These are phyloP conservation scores for Eutypa lata DNA, from an alignment of 2,329 filamentous ascomycete species.

Conservation along the genomic window DNA sequence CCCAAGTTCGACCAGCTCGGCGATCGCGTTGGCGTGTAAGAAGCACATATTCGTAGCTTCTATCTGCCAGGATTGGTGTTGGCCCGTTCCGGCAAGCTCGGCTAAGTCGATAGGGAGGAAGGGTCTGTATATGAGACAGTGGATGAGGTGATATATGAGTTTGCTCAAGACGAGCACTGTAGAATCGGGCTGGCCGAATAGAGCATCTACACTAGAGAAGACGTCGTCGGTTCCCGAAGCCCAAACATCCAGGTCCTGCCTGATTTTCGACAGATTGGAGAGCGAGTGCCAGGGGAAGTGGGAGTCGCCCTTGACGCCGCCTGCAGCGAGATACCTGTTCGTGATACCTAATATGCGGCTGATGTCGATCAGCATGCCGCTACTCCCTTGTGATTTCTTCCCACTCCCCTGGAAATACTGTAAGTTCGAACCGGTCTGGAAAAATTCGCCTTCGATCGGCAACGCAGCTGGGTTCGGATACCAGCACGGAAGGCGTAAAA, in stretches of 20 bases:
- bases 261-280: conserved; percentile 81
- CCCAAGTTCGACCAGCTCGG: conserved; percentile 76
- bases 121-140: conserved; percentile 82
- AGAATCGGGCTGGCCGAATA: conserved; percentile 77
- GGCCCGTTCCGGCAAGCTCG: conserved; percentile 74
- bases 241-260: conserved; percentile 82
- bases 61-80: conserved; percentile 91
- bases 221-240: conserved; percentile 76
- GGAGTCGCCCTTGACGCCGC: conserved; percentile 83
- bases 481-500: conserved; percentile 74
- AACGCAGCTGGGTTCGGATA: conserved; percentile 58
- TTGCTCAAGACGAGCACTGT: conserved; percentile 80
- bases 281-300: conserved; percentile 89
- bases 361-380: conserved; percentile 81
- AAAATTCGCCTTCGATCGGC: conserved; percentile 73
- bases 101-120: conserved; percentile 82
- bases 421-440: conserved; percentile 74
- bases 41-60: conserved; percentile 86
- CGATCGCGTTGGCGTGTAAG: conserved; percentile 82
- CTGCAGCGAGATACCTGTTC: conserved; percentile 78
- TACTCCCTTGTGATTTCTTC: conserved; percentile 71
- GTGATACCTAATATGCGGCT: conserved; percentile 78
- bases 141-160: conserved; percentile 80
- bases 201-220: conserved; percentile 69
- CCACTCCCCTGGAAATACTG: conserved; percentile 68